These are phyloP conservation scores for Pseudogymnoascus sp. DNA, from an alignment of 2,329 filamentous ascomycete species.

Conservation along the genomic window DNA sequence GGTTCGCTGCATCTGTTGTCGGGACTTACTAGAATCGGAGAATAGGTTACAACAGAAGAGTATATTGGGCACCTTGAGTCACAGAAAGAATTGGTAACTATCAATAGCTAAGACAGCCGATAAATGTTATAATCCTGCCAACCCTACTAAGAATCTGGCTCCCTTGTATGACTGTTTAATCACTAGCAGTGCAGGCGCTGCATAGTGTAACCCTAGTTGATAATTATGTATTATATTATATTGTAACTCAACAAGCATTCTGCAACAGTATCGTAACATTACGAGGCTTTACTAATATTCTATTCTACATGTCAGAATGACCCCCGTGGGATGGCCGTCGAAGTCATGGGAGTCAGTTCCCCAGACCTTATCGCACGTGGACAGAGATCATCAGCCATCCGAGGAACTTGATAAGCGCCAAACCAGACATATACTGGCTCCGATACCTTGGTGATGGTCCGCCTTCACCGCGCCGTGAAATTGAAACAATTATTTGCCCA, in stretches of 20 bases:
- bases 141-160: too few species aligned
- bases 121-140: too few species aligned
- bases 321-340: background rate
- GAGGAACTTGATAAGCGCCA: constrained; percentile 4
- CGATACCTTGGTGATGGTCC: background rate
- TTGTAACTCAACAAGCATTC: background rate
- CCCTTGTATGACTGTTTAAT: too few species aligned
- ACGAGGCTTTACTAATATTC: background rate
- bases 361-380: constrained; percentile 3
- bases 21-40: background rate
- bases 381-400: background rate
- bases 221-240: background rate
- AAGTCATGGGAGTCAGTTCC: background rate
- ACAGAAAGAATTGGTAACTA: background rate
- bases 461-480: background rate
- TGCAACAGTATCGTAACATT: background rate
- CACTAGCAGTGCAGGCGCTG: too few species aligned
- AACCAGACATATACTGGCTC: background rate
- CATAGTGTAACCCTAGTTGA: too few species aligned
- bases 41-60: background rate
- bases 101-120: too few species aligned
- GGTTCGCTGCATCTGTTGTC: background rate
- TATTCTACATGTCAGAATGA: background rate
- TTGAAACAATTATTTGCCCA: background rate
- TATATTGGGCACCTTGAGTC: background rate